Evolutionary conservation across 441 rosid genomes (phyloP), one percentile per base, ranked within the genome.

Genomic region (Francoa sonchifolia): DNA sequence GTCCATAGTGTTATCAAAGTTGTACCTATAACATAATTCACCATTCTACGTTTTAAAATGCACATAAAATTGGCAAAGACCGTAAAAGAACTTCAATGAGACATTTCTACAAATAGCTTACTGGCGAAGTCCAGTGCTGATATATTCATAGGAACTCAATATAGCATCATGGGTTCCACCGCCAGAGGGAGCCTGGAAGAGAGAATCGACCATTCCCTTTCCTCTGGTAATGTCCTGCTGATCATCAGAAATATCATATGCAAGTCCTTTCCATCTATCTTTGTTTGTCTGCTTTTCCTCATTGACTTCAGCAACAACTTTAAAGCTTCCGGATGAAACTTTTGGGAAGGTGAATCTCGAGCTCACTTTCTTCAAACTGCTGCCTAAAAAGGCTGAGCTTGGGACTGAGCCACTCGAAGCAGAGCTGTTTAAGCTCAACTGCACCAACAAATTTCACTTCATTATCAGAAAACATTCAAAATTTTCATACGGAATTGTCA

Each of bases 361-460:
- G 44, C 62, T 65, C 58, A 51, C 74, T 53, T 75, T 82, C 79
- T 77, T 84, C 79, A 84, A 58, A 62, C 63, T 77, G 61, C 28
- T 70, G 27, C 94, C 89, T 2, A 75, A 52, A 67, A 82, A 72
- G 34, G 67, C 61, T 28, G 96, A 60, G 34, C 68, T 62, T 11
- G 82, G 78, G 32, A 55, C 74, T 17, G 67, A 36, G 25, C 81
- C 54, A 33, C 71, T 78, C 8, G 73, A 53, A 49, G 71, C 65
- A 5, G 94, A 64, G 29, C 86, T 82, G 46, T 78, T 87, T 61
- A 80, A 69, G 56, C 80, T 77, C 79, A 82, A 47, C 96, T 82
- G 71, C 66, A 55, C n/a, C 41, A 35, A 17, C 34, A 40, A 8
- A 20, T 33, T 33, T 9, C 5, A 25, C 16, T n/a, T n/a, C n/a